Evolutionary conservation across 2,329 filamentous ascomycete genomes (phyloP).

Genomic region (Chrysoporthe cubensis): DNA sequence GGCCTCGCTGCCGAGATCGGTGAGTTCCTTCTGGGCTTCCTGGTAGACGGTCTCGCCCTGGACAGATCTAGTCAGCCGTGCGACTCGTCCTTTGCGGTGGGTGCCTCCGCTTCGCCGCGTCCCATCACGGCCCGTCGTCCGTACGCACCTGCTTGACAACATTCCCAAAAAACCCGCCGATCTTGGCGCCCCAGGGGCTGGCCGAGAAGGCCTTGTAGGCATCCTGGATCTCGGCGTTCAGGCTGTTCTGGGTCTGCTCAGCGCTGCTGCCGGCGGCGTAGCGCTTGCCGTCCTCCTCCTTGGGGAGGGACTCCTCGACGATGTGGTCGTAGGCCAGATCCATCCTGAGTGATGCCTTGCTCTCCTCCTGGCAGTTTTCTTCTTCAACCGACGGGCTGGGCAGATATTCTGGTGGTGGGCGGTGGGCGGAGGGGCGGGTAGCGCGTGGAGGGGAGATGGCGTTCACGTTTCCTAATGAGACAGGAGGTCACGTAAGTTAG

Average conservation of each 20-base stretch:
- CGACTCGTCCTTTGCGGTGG: not conserved
- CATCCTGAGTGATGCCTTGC: constrained; percentile 57
- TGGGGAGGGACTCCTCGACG: constrained; percentile 75
- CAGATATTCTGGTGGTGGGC: not conserved
- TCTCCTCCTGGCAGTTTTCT: not conserved
- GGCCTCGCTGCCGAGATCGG: constrained; percentile 78
- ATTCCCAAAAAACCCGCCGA: constrained; percentile 86
- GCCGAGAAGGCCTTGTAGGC: constrained; percentile 92
- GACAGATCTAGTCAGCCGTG: not conserved
- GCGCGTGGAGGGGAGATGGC: not conserved
- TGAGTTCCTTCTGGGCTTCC: constrained; percentile 84
- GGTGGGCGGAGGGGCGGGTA: not conserved
- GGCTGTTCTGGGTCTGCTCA: constrained; percentile 53
- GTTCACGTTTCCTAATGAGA: not conserved
- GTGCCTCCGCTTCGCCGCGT: not conserved
- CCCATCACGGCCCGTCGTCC: constrained; percentile 29
- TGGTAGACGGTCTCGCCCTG: constrained; percentile 83
- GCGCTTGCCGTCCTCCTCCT: constrained; percentile 55
- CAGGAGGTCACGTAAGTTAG: not conserved
- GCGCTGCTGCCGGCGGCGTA: constrained; percentile 41
- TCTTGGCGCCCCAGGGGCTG: constrained; percentile 86
- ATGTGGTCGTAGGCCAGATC: constrained; percentile 98
- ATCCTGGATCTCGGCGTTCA: constrained; percentile 90
- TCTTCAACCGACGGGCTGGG: not conserved
- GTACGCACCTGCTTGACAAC: constrained; percentile 89